Conservation (phyloP, 495 filamentous ascomycete species). For the Cercophora samala region DNA sequence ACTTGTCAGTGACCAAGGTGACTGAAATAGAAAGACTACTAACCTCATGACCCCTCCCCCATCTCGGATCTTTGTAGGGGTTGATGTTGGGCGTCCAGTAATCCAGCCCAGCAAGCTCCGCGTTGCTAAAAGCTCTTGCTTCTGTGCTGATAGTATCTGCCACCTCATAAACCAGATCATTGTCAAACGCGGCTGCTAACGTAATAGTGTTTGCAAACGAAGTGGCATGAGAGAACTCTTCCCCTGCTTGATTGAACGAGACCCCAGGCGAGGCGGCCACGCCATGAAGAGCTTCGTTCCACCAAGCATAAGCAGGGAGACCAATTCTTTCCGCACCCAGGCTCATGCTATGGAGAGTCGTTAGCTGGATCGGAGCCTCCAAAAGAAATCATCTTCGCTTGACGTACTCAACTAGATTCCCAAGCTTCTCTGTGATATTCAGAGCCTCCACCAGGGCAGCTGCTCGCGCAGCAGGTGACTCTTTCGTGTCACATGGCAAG, state of each 20-base stretch:
- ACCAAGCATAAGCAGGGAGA: slow-evolving; percentile 44
- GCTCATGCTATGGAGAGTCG: not conserved
- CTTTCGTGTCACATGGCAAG: not conserved
- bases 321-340: slow-evolving; percentile 10
- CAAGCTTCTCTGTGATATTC: slow-evolving; percentile 6
- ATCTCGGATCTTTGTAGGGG: slow-evolving; percentile 52
- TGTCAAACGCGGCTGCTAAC: slow-evolving; percentile 47
- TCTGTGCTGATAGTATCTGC: slow-evolving; percentile 55
- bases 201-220: slow-evolving; percentile 48
- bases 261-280: slow-evolving; percentile 35
- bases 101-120: slow-evolving; percentile 55
- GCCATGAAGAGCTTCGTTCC: slow-evolving; percentile 53
- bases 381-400: not conserved
- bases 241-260: slow-evolving; percentile 9
- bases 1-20: not conserved
- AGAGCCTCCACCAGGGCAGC: slow-evolving; percentile 1
- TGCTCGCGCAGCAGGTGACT: slow-evolving; percentile 1
- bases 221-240: slow-evolving; percentile 45
- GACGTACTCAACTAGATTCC: slow-evolving; percentile 8
- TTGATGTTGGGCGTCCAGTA: slow-evolving; percentile 71
- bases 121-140: slow-evolving; percentile 64
- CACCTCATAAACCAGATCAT: slow-evolving; percentile 43
- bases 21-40: not conserved
- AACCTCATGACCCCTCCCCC: slow-evolving; percentile 34
- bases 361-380: not conserved